Base-by-base conservation (phyloP, 495 filamentous ascomycete genomes). In the Trichoderma parareesei region DNA sequence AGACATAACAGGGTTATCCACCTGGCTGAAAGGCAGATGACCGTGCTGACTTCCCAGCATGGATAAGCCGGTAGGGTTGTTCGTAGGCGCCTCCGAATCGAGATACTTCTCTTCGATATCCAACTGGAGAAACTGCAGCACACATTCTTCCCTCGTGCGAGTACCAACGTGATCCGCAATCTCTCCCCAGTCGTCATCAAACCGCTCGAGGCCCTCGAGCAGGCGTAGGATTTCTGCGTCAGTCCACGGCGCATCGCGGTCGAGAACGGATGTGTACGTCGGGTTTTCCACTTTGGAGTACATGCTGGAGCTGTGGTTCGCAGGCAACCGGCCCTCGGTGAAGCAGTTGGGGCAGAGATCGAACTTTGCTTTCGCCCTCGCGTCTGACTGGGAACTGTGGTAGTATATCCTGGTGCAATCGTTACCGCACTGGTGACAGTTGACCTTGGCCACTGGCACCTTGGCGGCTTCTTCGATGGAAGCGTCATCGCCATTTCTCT, bases 1-100 rank as follows among this genome's bases (percentile, higher is more conserved):
- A 40, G 91, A 95, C 80, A 98, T 87, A 60, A 97, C 90, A 1
- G 94, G 92, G 77, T 98, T 98, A 71, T 98, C 95, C 2, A 87
- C 84, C 69, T 93, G 89, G 69, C 81, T 89, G 76, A 98, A 91
- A 1, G 94, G 94, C 9, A 94, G 83, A 44, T 90, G 84, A 40
- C 91, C 91, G 65, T 82, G 78, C 64, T 86, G 83, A 60, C 79
- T 79, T 62, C 81, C 83, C 33, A 91, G 75, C 71, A 85, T 82
- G 53, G 84, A 78, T 37, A 91, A 80, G 41, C 85, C 78, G 6
- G 83, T 80, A 1, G 83, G 82, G 14, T 81, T 80, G 16, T 84
- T 79, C 33, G 83, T 70, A 59, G 86, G 84, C 0, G 85, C 84
- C 69, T 92, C 84, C 14, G 90, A 85, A 61, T 94, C 90, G 10